Evolutionary conservation across 2,329 filamentous ascomycete genomes (phyloP).

Genomic region (Penicillium sp.): DNA sequence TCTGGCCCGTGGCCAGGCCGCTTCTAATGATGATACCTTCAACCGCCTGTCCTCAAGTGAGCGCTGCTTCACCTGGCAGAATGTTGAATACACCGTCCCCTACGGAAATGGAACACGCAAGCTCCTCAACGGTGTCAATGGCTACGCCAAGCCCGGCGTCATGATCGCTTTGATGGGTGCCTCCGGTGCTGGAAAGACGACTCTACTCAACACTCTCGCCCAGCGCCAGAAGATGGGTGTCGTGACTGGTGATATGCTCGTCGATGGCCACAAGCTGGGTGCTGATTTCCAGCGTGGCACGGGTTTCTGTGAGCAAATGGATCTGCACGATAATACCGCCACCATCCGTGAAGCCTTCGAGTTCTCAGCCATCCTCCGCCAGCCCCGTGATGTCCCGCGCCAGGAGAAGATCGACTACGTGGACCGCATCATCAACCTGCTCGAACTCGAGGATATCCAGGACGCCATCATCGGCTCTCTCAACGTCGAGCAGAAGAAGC

Average conservation of each 20-base stretch:
- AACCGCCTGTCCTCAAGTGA: slow-evolving; percentile 55
- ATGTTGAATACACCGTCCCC: slow-evolving; percentile 71
- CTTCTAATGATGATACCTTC: slow-evolving; percentile 35
- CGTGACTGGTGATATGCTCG: slow-evolving; percentile 68
- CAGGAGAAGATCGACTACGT: slow-evolving; percentile 67
- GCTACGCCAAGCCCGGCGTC: slow-evolving; percentile 75
- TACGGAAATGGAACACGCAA: slow-evolving; percentile 62
- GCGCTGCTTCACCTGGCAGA: slow-evolving; percentile 68
- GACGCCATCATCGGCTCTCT: slow-evolving; percentile 66
- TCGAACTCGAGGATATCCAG: slow-evolving; percentile 65
- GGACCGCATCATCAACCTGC: slow-evolving; percentile 63
- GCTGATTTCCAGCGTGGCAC: slow-evolving; percentile 67
- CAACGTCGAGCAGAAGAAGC: slow-evolving; percentile 69
- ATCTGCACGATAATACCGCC: slow-evolving; percentile 67
- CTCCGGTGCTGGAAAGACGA: slow-evolving; percentile 80
- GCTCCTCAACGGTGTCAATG: slow-evolving; percentile 68
- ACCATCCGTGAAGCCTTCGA: slow-evolving; percentile 68
- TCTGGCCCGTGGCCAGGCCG: slow-evolving; percentile 30
- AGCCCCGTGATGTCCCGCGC: slow-evolving; percentile 55
- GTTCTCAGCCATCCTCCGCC: slow-evolving; percentile 66
- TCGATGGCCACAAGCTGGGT: slow-evolving; percentile 63
- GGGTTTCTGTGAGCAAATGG: slow-evolving; percentile 71
- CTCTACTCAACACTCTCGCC: slow-evolving; percentile 72
- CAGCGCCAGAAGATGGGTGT: slow-evolving; percentile 69
- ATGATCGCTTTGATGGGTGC: slow-evolving; percentile 82